A percentile compares a stretch with the other conserved stretches of the same genome.
phyloP scores from a whole-genome alignment of 2,329 filamentous ascomycete species.

The Hymenoscyphus occultus region DNA sequence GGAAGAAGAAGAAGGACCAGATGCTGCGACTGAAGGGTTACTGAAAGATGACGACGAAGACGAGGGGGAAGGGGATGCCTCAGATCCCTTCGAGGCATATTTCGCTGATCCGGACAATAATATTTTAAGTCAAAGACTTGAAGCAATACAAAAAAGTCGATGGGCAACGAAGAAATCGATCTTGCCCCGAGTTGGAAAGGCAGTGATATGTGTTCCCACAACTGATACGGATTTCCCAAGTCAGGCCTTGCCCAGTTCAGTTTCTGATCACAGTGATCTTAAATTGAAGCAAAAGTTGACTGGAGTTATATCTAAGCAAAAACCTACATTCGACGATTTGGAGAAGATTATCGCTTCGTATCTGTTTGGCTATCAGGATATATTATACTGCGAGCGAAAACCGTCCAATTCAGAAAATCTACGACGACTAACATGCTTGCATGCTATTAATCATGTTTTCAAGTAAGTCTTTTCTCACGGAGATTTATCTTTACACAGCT shows the following conservation, averaged over 20 bases:
- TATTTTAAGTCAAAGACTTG: conserved; percentile 52
- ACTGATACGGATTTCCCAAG: conserved; percentile 37
- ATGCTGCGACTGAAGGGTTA: conserved; percentile 36
- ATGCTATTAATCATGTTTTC: conserved; percentile 87
- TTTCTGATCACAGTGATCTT: conserved; percentile 44
- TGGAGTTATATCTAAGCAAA: conserved; percentile 50
- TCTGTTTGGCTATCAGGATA: conserved; percentile 78
- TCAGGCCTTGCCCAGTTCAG: conserved; percentile 4
- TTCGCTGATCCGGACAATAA: conserved; percentile 68
- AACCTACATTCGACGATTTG: conserved; percentile 56
- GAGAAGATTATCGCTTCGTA: conserved; percentile 66
- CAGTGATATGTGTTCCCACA: conserved; percentile 47
- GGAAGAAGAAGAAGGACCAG: conserved; percentile 49
- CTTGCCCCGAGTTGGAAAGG: conserved; percentile 46
- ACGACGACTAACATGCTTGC: conserved; percentile 71
- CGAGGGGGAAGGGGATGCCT: conserved; percentile 51
- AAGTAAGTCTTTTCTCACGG: conserved; percentile 53
- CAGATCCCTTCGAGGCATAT: conserved; percentile 78
- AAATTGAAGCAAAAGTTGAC: conserved; percentile 70
- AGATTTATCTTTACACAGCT: conserved; percentile 11
- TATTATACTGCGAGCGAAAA: conserved; percentile 72
- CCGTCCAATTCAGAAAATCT: conserved; percentile 65
- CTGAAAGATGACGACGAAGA: conserved; percentile 40
- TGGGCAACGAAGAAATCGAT: conserved; percentile 49
- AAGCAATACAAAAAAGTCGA: conserved; percentile 47